phyloP scores from a whole-genome alignment of 345 rosid species.

The Leavenworthia alabamica region DNA sequence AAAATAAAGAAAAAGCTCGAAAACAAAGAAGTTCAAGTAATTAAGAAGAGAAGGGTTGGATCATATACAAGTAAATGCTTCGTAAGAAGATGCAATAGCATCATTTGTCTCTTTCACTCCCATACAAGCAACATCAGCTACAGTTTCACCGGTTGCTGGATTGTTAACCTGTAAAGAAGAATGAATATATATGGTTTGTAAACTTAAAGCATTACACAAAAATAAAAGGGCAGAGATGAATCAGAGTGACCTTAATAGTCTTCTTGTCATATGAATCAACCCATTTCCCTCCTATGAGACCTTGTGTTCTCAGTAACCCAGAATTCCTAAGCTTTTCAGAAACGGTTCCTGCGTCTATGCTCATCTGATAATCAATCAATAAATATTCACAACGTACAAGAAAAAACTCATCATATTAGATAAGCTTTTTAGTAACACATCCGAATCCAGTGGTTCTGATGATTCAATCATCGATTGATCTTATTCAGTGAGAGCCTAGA shows the following conservation, averaged over 20 bases:
- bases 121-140: constrained; percentile 77
- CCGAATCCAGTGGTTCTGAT: not conserved
- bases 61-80: constrained; percentile 62
- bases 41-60: constrained; percentile 1
- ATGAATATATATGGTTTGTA: not conserved
- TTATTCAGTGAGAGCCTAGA: not conserved
- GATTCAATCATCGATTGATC: not conserved
- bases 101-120: constrained; percentile 74
- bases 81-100: constrained; percentile 78
- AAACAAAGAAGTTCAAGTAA: not conserved
- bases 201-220: not conserved
- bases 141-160: constrained; percentile 78
- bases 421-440: not conserved
- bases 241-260: constrained; percentile 67
- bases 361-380: constrained; percentile 42
- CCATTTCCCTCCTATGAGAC: constrained; percentile 90
- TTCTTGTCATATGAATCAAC: constrained; percentile 61
- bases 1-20: not conserved
- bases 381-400: no score
- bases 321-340: constrained; percentile 40
- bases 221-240: constrained; percentile 8
- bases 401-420: no score
- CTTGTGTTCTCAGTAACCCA: constrained; percentile 58
- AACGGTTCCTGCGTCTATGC: constrained; percentile 43
- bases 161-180: constrained; percentile 63